phyloP scores from a whole-genome alignment of 1,284 basidiomycete species.

The Cutaneotrichosporon sp. region DNA sequence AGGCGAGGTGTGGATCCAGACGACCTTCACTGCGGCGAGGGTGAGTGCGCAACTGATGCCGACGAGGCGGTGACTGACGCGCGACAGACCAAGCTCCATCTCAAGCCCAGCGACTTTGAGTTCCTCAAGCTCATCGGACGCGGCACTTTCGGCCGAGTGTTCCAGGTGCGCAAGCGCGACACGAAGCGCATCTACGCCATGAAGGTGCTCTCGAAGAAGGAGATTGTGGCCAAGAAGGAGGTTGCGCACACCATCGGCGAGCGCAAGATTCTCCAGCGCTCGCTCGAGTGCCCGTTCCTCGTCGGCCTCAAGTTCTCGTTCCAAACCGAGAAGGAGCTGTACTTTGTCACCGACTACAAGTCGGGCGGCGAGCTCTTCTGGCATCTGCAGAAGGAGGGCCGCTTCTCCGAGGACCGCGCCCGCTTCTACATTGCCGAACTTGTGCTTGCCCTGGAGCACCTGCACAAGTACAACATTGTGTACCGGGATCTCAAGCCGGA shows the following conservation, averaged over 20 bases:
- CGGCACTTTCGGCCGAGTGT: slow-evolving; percentile 98
- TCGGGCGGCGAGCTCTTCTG: slow-evolving; percentile 97
- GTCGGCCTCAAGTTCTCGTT: slow-evolving; percentile 98
- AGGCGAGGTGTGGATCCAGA: slow-evolving; percentile 92
- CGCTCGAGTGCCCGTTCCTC: slow-evolving; percentile 91
- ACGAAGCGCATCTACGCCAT: slow-evolving; percentile 99
- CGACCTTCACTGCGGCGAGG: slow-evolving; percentile 87
- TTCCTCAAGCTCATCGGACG: slow-evolving; percentile 98
- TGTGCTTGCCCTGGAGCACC: slow-evolving; percentile 86
- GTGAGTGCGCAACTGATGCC: slow-evolving; percentile 56
- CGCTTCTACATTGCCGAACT: slow-evolving; percentile 95
- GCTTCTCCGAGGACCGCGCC: slow-evolving; percentile 88
- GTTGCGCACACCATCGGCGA: slow-evolving; percentile 99
- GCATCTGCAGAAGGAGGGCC: slow-evolving; percentile 92
- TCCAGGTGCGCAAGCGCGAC: slow-evolving; percentile 97
- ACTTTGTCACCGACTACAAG: slow-evolving; percentile 99
- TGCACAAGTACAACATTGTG: slow-evolving; percentile 96
- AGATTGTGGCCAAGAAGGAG: slow-evolving; percentile 98
- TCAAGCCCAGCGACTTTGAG: slow-evolving; percentile 92
- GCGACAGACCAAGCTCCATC: slow-evolving; percentile 69
- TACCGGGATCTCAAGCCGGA: slow-evolving; percentile 96
- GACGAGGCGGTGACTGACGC: neutral
- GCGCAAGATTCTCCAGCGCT: slow-evolving; percentile 95
- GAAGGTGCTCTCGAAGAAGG: slow-evolving; percentile 98
- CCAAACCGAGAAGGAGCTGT: slow-evolving; percentile 93